A percentile compares a stretch with the other conserved stretches of the same genome.
Conservation (phyloP, 495 filamentous ascomycete genomes). For the Aspergillus taichungensis region DNA sequence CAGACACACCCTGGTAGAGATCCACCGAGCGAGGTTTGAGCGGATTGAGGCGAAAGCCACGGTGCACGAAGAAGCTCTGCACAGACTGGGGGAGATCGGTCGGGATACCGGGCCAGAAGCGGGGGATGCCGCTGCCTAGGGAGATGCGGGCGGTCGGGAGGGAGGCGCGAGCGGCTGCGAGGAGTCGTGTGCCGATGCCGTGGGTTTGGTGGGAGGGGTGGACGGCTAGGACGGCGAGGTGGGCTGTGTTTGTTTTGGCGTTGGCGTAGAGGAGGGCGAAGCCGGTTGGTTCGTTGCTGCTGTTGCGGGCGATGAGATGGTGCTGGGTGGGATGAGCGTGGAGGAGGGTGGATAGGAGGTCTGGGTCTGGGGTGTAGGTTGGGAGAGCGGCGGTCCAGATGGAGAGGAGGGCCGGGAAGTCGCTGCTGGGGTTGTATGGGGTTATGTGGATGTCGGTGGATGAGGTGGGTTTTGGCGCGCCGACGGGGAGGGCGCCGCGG, state of each 20-base stretch:
- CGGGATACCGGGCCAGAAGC: constrained; percentile 42
- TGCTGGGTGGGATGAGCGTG: constrained; percentile 10
- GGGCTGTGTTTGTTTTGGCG: constrained; percentile 12
- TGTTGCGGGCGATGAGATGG: constrained; percentile 29
- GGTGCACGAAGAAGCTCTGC: constrained; percentile 37
- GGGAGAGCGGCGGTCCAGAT: constrained; percentile 36
- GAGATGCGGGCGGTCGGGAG: constrained; percentile 20
- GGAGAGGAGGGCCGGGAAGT: constrained; percentile 21
- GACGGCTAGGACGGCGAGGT: constrained; percentile 37
- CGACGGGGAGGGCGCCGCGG: constrained; percentile 31
- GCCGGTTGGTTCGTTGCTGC: constrained; percentile 21
- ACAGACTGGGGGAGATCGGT: constrained; percentile 25
- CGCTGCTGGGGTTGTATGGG: constrained; percentile 14
- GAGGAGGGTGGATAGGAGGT: constrained; percentile 23
- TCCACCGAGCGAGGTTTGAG: constrained; percentile 27
- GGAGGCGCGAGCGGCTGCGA: constrained; percentile 25
- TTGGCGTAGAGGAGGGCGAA: constrained; percentile 36
- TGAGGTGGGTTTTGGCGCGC: constrained; percentile 7
- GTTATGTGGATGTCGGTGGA: constrained; percentile 9
- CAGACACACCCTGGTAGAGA: constrained; percentile 33
- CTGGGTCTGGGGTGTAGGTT: constrained; percentile 25
- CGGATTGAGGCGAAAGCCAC: constrained; percentile 32
- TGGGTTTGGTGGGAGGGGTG: constrained; percentile 25
- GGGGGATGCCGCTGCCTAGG: constrained; percentile 38
- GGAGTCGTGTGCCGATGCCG: constrained; percentile 36